A percentile compares a stretch with the other conserved stretches of the same genome.
phyloP scores from a whole-genome alignment of 257 asterid genomes.

The Solanum sejunctum region DNA sequence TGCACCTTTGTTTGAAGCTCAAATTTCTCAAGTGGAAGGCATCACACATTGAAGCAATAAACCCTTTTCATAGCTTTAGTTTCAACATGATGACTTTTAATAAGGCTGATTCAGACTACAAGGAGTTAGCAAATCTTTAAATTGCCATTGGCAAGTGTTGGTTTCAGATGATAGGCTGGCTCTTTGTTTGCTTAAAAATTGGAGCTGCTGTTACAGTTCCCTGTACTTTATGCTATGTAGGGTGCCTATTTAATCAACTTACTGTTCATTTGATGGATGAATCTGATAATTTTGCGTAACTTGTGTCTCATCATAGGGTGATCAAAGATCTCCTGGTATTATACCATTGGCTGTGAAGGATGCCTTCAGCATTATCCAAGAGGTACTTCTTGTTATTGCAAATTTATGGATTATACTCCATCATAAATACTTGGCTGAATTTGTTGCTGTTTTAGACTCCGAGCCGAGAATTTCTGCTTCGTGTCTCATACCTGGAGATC shows the following conservation, averaged over 20 bases:
- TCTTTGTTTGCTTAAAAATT: neutral
- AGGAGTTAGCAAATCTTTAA: neutral
- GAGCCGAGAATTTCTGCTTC: constrained; percentile 88
- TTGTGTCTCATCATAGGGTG: constrained; percentile 52
- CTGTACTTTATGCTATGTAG: neutral
- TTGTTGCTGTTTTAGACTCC: constrained; percentile 68
- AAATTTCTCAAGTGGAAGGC: neutral
- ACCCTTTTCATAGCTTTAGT: neutral
- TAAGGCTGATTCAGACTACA: neutral
- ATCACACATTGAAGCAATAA: neutral
- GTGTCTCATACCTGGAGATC: constrained; percentile 94
- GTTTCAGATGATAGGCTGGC: neutral
- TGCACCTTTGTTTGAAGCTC: neutral
- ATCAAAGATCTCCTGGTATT: constrained; percentile 99
- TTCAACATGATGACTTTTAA: neutral
- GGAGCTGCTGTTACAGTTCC: neutral
- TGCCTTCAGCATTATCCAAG: constrained; percentile 94
- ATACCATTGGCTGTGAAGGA: constrained; percentile 98
- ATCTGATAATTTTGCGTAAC: neutral
- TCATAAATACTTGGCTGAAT: neutral
- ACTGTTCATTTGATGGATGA: neutral
- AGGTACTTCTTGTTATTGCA: constrained; percentile 49
- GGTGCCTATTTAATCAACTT: neutral
- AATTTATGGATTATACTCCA: constrained; percentile 10
- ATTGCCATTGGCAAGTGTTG: neutral